These are phyloP conservation scores for Ceratobasidium sp. DNA, from an alignment of 1,284 basidiomycete species.

Conservation along the genomic window DNA sequence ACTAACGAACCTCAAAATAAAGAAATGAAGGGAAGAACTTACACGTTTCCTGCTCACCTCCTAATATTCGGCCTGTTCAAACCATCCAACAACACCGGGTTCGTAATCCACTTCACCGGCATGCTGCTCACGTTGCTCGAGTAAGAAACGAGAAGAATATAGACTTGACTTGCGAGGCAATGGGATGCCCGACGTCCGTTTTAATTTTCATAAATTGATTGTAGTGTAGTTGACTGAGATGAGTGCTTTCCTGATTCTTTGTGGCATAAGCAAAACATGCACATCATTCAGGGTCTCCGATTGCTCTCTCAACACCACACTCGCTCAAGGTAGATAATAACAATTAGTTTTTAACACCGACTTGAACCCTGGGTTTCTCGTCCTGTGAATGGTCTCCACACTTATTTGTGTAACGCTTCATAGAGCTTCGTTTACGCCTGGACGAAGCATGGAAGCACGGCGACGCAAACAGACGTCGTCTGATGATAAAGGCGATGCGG, in stretches of 20 bases:
- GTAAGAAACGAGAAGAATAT: conserved; percentile 96
- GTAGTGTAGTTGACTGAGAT: conserved; percentile 10
- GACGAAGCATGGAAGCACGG: too few species aligned
- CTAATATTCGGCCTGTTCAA: conserved; percentile 92
- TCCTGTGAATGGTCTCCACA: too few species aligned
- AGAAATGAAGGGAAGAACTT: conserved; percentile 43
- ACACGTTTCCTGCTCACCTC: conserved; percentile 89
- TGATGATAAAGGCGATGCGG: too few species aligned
- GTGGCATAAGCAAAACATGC: conserved; percentile 40
- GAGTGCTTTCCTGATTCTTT: conserved; percentile 19
- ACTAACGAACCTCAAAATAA: background rate
- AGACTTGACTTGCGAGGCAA: conserved; percentile 86
- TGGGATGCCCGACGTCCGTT: conserved; percentile 95
- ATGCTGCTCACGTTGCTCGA: conserved; percentile 92
- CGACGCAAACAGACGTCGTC: too few species aligned
- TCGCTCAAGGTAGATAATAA: too few species aligned
- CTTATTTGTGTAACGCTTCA: too few species aligned
- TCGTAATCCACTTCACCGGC: conserved; percentile 97
- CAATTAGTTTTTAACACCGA: too few species aligned
- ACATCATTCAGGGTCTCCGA: conserved; percentile 31
- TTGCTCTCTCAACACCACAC: too few species aligned
- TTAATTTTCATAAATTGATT: conserved; percentile 22
- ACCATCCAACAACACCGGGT: conserved; percentile 94
- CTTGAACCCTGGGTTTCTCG: too few species aligned
- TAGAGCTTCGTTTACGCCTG: too few species aligned